Evolutionary conservation across 441 rosid species (phyloP).

Genomic region (Theobroma grandiflorum): DNA sequence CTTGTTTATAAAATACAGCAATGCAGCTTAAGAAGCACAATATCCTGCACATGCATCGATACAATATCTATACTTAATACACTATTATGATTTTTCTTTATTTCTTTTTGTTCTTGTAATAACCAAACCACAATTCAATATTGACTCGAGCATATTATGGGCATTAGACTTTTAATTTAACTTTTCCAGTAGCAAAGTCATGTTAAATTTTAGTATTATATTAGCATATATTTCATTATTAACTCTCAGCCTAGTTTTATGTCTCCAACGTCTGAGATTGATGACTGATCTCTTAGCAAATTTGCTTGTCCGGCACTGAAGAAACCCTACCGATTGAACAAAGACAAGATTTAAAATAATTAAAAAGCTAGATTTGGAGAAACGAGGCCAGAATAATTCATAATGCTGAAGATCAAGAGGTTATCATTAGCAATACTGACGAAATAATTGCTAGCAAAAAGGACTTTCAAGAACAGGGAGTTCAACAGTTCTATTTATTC

Average conservation of each 20-base stretch:
- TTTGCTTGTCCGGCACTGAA: neutral
- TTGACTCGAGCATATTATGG: neutral
- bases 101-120: neutral
- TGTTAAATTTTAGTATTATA: neutral
- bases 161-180: neutral
- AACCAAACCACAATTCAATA: neutral
- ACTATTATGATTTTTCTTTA: neutral
- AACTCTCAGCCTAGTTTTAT: neutral
- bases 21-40: neutral
- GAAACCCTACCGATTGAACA: neutral
- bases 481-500: no score
- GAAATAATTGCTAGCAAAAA: neutral
- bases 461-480: no score
- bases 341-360: no score
- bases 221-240: no score
- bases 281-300: no score
- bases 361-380: neutral
- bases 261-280: neutral
- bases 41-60: neutral
- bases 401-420: neutral
- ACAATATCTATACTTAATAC: neutral
- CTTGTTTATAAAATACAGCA: neutral
- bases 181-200: no score
- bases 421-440: neutral
- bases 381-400: neutral